Percentiles rank a stretch among this genome's conserved stretches.
Conservation (phyloP, 495 filamentous ascomycete species). For the Thozetella sp. region DNA sequence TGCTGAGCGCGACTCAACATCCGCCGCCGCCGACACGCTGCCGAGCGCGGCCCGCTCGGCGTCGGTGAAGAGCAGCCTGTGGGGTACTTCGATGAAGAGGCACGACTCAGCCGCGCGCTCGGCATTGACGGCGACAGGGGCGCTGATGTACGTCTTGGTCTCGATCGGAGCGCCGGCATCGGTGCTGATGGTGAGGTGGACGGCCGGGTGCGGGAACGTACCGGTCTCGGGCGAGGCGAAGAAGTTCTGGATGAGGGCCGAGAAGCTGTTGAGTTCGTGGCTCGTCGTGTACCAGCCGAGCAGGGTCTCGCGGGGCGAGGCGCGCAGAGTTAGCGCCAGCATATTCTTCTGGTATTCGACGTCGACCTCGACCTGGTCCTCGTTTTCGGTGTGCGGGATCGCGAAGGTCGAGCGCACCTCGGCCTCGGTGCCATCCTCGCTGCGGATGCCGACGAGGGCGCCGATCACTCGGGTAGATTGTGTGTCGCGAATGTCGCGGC, state of each 20-base stretch:
- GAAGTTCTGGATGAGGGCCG: constrained; percentile 98
- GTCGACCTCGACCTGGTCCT: constrained; percentile 98
- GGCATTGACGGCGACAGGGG: constrained; percentile 90
- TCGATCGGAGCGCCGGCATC: constrained; percentile 82
- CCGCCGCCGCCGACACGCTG: constrained; percentile 78
- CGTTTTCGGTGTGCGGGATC: constrained; percentile 95
- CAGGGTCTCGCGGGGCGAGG: constrained; percentile 89
- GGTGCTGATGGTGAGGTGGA: constrained; percentile 93
- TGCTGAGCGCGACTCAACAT: constrained; percentile 70
- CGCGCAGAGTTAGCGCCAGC: constrained; percentile 90
- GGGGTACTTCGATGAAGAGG: constrained; percentile 93
- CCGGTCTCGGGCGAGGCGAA: constrained; percentile 96
- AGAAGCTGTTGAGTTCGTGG: constrained; percentile 95
- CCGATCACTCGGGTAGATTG: constrained; percentile 95
- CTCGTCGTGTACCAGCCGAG: constrained; percentile 99
- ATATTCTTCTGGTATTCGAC: constrained; percentile 99
- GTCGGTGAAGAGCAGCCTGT: constrained; percentile 84
- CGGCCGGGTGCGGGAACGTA: constrained; percentile 93
- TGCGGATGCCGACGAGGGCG: constrained; percentile 87
- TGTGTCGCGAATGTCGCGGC: constrained; percentile 83
- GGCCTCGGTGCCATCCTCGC: constrained; percentile 94
- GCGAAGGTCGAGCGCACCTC: constrained; percentile 95
- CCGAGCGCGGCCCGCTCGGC: constrained; percentile 92
- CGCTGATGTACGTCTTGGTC: constrained; percentile 88
- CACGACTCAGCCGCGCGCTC: constrained; percentile 94